Conservation (phyloP, 1,139 yeast species). For the Zygosaccharomyces pseudobailii region DNA sequence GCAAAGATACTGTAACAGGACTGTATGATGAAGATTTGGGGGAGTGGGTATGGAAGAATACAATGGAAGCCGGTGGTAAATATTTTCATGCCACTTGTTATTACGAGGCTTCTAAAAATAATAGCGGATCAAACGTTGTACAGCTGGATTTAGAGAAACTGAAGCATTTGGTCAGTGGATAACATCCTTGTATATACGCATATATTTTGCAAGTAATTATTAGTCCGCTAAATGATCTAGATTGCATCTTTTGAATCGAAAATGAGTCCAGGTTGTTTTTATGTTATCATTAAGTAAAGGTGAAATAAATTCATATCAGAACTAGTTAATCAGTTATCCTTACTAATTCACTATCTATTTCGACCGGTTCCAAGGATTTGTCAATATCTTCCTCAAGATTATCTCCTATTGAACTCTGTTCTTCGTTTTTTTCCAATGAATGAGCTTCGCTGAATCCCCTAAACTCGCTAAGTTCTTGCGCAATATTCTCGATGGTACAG, state of each 20-base stretch:
- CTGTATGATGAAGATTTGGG: constrained; percentile 85
- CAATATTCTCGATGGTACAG: neutral
- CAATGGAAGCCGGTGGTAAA: constrained; percentile 63
- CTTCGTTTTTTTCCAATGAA: neutral
- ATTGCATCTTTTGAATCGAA: too few relatives aligned
- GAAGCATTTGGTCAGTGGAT: constrained; percentile 17
- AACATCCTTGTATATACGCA: neutral
- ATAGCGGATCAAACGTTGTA: constrained; percentile 13
- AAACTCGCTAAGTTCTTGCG: neutral
- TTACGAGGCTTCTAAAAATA: constrained; percentile 57
- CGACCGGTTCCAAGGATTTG: neutral
- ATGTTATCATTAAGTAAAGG: too few relatives aligned
- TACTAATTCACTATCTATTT: neutral
- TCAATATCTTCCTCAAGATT: neutral
- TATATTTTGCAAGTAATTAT: too few relatives aligned
- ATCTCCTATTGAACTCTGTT: neutral
- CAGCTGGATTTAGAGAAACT: constrained; percentile 22
- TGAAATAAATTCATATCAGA: neutral
- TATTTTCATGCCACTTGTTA: constrained; percentile 81
- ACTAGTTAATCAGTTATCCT: neutral
- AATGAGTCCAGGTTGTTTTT: too few relatives aligned
- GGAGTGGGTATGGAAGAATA: constrained; percentile 93
- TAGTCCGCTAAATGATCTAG: neutral
- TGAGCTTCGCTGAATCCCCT: neutral
- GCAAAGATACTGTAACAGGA: constrained; percentile 77